phyloP scores from a whole-genome alignment of 2,329 filamentous ascomycete genomes.

The Colletotrichum sp. region DNA sequence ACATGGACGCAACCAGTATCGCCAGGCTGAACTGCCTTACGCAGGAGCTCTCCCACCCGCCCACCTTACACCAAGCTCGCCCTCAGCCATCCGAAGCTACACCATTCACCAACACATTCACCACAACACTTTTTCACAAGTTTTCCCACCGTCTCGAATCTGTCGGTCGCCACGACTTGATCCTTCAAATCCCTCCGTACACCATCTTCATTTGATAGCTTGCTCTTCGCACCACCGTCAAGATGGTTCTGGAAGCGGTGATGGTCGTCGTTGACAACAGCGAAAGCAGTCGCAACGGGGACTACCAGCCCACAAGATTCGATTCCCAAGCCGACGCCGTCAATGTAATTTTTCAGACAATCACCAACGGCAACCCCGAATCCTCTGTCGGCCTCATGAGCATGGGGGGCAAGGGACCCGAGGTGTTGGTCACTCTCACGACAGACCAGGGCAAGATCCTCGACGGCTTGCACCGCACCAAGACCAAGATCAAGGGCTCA shows the following conservation, averaged over 20 bases:
- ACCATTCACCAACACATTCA: constrained; percentile 5
- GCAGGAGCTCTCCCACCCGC: constrained; percentile 25
- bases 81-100: constrained; percentile 24
- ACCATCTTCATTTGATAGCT: not conserved
- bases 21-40: constrained; percentile 54
- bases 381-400: constrained; percentile 98
- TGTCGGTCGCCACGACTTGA: not conserved
- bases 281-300: constrained; percentile 97
- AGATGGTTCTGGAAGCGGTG: constrained; percentile 97
- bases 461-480: constrained; percentile 87
- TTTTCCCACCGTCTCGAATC: not conserved
- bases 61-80: constrained; percentile 27
- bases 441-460: constrained; percentile 96
- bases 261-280: constrained; percentile 99
- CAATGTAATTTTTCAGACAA: constrained; percentile 92
- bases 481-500: constrained; percentile 87
- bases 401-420: constrained; percentile 97
- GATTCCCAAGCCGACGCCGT: constrained; percentile 96
- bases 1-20: constrained; percentile 13
- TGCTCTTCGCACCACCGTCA: constrained; percentile 49
- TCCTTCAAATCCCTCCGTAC: not conserved
- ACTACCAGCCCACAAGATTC: constrained; percentile 89
- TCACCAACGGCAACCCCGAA: constrained; percentile 94
- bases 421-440: constrained; percentile 95
- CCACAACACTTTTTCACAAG: not conserved